Base-by-base conservation (phyloP, 441 rosid species). In the Isatis lusitanica region DNA sequence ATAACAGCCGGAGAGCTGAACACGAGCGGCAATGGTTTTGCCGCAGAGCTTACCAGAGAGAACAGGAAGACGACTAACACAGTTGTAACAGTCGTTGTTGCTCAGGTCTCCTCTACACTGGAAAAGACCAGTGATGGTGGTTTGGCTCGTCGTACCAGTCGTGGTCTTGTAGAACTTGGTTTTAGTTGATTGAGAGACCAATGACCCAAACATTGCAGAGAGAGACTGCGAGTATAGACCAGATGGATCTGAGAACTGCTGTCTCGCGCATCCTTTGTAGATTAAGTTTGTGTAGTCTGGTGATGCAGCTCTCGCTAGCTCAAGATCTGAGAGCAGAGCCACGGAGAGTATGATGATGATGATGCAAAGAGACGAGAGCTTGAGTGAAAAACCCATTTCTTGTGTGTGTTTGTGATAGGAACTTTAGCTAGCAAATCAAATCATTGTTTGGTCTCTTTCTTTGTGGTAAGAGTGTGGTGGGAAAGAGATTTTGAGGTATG, bases 81-180 rank as follows among this genome's bases (percentile, higher is more conserved):
- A 93, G 82, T 74, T 85, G 86, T 89, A 89, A 79, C 97, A 93
- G 70, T 87, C 97, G 13, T 77, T 72, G 79, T 71, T 78, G 56
- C 79, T 80, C 36, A 93, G 87, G 81, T 93, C 98, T 46, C 97
- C 97, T 74, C 97, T 84, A 58, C 98, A 93, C 79, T 93, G 98
- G 44, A 91, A 93, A 15, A 93, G 86, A 16, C 98, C 98, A 46
- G 86, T 88, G 28, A 93, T 91, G 42, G 83, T 74, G 40, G 91
- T 85, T 73, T 89, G 94, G 74, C 84, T 85, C 1, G 74, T 59
- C 1, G 75, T 61, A 1, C 96, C 97, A 1, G 93, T 70, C 10
- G 97, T 88, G 78, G 96, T 85, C 59, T 93, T 88, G 82, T 72
- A 93, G 83, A 93, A 93, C 82, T 83, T 89, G 48, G 86, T 63